These are phyloP conservation scores for Martensiomyces pterosporus DNA, from an alignment of 192 early-diverging fungal genomes.

Conservation along the genomic window DNA sequence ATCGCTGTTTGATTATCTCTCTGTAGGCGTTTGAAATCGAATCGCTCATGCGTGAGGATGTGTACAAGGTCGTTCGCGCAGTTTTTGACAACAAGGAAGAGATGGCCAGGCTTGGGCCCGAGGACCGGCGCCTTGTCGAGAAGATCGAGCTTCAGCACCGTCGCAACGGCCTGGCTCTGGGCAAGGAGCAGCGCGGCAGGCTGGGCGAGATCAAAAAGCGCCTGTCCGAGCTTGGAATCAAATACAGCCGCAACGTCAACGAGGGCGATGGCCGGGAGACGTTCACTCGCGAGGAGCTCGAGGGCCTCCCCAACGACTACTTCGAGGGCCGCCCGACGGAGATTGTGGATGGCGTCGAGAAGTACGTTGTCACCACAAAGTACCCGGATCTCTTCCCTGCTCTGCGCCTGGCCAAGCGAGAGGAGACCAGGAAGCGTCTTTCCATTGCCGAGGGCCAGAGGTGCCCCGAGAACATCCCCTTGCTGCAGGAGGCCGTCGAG, in stretches of 20 bases:
- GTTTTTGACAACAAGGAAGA: constrained; percentile 50
- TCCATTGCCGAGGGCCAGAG: constrained; percentile 51
- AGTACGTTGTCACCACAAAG: constrained; percentile 70
- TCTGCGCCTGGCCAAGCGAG: constrained; percentile 51
- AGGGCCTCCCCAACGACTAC: constrained; percentile 69
- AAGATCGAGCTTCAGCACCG: constrained; percentile 63
- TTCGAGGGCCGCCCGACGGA: constrained; percentile 57
- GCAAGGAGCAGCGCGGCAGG: constrained; percentile 55
- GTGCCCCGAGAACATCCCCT: constrained; percentile 57
- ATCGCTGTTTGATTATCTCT: not conserved
- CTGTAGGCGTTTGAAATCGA: constrained; percentile 60
- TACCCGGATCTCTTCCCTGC: constrained; percentile 57
- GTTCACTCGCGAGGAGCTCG: constrained; percentile 58
- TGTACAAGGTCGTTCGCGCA: constrained; percentile 56
- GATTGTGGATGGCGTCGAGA: constrained; percentile 57
- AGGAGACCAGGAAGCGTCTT: constrained; percentile 54
- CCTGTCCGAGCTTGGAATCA: constrained; percentile 63
- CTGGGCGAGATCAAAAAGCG: constrained; percentile 63
- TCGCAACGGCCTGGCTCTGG: constrained; percentile 69
- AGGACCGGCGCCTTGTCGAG: constrained; percentile 66
- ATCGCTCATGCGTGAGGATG: constrained; percentile 60
- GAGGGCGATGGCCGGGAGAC: constrained; percentile 57
- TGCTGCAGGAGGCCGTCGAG: constrained; percentile 57
- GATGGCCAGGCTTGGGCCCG: constrained; percentile 50
- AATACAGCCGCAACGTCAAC: constrained; percentile 67